Percentiles rank a stretch among this genome's conserved stretches.
These are phyloP conservation scores for Rostrohypoxylon terebratum DNA, from an alignment of 495 filamentous ascomycete species.

Conservation along the genomic window DNA sequence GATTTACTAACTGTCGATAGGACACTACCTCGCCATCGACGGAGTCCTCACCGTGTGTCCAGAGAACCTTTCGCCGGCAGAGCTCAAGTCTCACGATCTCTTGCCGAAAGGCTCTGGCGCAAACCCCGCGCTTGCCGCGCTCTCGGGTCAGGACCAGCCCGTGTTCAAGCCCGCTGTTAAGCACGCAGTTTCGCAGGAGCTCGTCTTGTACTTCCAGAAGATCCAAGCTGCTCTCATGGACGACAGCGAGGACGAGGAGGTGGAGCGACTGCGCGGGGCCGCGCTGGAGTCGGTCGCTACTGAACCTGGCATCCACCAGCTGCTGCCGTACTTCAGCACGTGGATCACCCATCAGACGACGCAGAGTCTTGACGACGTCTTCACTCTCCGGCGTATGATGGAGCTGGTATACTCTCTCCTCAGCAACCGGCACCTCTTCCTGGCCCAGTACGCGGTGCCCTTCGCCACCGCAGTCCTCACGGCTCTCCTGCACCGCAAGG, in stretches of 20 bases:
- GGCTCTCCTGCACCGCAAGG: constrained; percentile 86
- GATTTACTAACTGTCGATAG: constrained; percentile 58
- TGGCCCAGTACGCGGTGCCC: constrained; percentile 90
- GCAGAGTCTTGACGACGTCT: constrained; percentile 85
- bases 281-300: constrained; percentile 82
- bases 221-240: constrained; percentile 87
- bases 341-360: constrained; percentile 96
- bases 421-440: constrained; percentile 81
- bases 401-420: constrained; percentile 84
- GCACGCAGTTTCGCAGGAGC: constrained; percentile 92
- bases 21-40: constrained; percentile 95
- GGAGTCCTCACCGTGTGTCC: constrained; percentile 95
- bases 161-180: constrained; percentile 90
- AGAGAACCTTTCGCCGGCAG: constrained; percentile 89
- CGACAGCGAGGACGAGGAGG: constrained; percentile 79
- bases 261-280: constrained; percentile 76
- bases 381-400: constrained; percentile 90
- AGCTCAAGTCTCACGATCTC: constrained; percentile 81
- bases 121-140: constrained; percentile 81
- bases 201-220: constrained; percentile 97
- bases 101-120: constrained; percentile 89
- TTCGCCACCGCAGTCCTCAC: constrained; percentile 91
- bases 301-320: constrained; percentile 93
- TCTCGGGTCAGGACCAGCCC: constrained; percentile 84
- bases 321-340: constrained; percentile 94